Evolutionary conservation across 1,139 yeast genomes (phyloP), one percentile per base, ranked within the genome.

Genomic region (Insectozyma bohioensis): DNA sequence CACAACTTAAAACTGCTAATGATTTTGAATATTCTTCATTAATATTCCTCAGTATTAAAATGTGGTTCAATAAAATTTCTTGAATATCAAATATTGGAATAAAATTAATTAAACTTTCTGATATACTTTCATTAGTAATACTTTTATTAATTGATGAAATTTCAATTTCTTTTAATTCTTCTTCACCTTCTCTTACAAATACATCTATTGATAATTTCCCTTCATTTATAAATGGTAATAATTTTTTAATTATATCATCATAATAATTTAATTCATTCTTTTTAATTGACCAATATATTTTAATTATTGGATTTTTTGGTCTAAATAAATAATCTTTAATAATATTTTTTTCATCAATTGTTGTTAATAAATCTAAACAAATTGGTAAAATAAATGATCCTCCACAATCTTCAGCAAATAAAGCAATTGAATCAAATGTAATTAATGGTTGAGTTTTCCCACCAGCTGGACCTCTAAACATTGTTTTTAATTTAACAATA

Each of bases 381-480:
- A 70, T 61, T 2, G 78, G 77, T 35, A 72, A 58, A 1, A 65
- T 56, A 45, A 67, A 72, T 0, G 76, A 60, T 2, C 65, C 68
- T 1, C 78, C 78, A 1, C 69, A 60, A 1, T 75, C 78, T 5
- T 72, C 72, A 14, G 65, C 58, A 20, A 71, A 43, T 34, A 72
- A 66, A 6, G 65, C 34, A n/a, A 55, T 55, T 4, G 63, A 44
- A 34, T 72, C 75, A 41, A 72, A 72, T 1, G 62, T 53, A 10
- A 60, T 51, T 21, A 71, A 56, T 0, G 72, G 70, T 39, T 67
- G 73, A 35, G 55, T 56, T 12, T 52, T 55, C 1, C 61, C 72
- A 1, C 76, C 76, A 36, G 58, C 64, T 0, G 78, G 78, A 0
- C 78, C 78, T 22, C 57, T 54, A 31, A 70, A 55, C 6, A 51